Evolutionary conservation across 2,329 filamentous ascomycete genomes (phyloP), one percentile per base, ranked within the genome.

Genomic region (Colletotrichum sp.): DNA sequence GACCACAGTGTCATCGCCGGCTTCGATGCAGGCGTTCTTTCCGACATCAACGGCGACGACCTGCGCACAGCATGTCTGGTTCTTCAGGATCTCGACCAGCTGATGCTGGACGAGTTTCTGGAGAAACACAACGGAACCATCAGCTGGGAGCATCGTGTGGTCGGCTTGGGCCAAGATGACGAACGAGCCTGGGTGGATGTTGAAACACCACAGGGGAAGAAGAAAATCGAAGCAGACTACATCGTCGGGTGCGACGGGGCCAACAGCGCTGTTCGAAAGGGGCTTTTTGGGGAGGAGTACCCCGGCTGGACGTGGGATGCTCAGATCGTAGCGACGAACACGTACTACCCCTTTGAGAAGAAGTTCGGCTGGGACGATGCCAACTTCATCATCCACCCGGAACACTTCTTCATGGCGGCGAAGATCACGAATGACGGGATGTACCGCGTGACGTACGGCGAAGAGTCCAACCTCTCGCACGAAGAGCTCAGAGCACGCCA

Each of bases 371-470:
- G 86, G 78, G 83, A 86, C 71, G 90, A 92, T 78, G 87, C 88
- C 15, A 92, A 92, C 80, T 93, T 93, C 81, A 90, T 92, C 77
- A 86, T 93, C 36, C 88, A 94, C 78, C 91, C 91, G 0, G 88
- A 90, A 26, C 86, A 94, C 79, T 93, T 90, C 82, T 88, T 82
- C 69, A 92, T 93, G 91, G 90, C 90, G 3, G 91, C 92, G 3
- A 88, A 86, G 57, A 90, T 94, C 77, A 91, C 88, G 2, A 84
- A 83, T 3, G 90, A 93, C 70, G 91, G 90, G 1, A 82, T 94
- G 12, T 94, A 92, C 85, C 89, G 92, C 16, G 89, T 94, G 44
- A 92, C 92, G 0, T 94, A 94, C 79, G 91, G 91, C 69, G 92
- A 94, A 78, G 83, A 83, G 1, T 85, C 87, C 0, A 89, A 88